These are phyloP conservation scores for Manihot esculenta DNA, from an alignment of 441 rosid genomes.

Conservation along the genomic window DNA sequence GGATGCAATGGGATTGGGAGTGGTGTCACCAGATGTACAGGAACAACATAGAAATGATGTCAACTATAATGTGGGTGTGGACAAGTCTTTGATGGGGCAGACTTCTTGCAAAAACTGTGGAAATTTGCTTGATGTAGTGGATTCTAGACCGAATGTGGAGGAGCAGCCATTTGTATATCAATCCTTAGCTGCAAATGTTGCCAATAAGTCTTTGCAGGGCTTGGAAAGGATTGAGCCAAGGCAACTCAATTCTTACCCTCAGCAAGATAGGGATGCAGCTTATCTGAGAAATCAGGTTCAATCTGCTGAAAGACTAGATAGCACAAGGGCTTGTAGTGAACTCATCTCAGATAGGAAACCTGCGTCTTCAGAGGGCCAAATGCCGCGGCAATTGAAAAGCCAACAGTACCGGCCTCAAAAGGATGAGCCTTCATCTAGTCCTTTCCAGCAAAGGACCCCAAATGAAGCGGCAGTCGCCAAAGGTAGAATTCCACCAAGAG, in stretches of 20 bases:
- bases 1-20: constrained; percentile 20
- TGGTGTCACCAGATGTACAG: constrained; percentile 26
- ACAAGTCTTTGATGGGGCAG: constrained; percentile 31
- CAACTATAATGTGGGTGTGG: constrained; percentile 20
- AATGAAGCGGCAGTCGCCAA: constrained; percentile 32
- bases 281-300: constrained; percentile 32
- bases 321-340: constrained; percentile 13
- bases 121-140: constrained; percentile 48
- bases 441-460: constrained; percentile 35
- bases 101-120: constrained; percentile 68
- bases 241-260: constrained; percentile 21
- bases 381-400: constrained; percentile 25
- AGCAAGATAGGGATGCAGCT: constrained; percentile 35
- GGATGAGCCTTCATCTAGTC: constrained; percentile 35
- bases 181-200: constrained; percentile 21
- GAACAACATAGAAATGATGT: constrained; percentile 21
- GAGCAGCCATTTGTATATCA: constrained; percentile 27
- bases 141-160: constrained; percentile 27
- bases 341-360: constrained; percentile 29
- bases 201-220: constrained; percentile 25
- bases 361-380: constrained; percentile 24
- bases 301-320: constrained; percentile 27
- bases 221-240: constrained; percentile 33
- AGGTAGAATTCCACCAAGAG: constrained; percentile 36
- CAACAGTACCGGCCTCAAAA: constrained; percentile 40